phyloP scores from a whole-genome alignment of 1,284 basidiomycete species.

The Cutaneotrichosporon mucoides region DNA sequence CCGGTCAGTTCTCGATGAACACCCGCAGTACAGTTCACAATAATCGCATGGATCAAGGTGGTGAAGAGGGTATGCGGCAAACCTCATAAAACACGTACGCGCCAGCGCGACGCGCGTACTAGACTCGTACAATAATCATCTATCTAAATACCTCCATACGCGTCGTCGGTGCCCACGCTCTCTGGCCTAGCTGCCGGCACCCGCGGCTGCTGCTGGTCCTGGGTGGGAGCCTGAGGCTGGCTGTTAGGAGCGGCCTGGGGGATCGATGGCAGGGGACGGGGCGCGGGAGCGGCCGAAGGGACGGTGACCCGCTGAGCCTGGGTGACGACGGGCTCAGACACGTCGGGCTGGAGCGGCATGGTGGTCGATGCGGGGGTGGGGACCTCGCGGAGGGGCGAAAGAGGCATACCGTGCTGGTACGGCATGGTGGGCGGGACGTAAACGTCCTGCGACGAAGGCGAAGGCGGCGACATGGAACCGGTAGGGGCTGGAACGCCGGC shows the following conservation, averaged over 20 bases:
- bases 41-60: background rate
- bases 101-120: background rate
- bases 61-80: background rate
- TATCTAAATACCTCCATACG: constrained; percentile 43
- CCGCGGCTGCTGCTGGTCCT: background rate
- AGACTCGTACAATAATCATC: background rate
- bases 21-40: background rate
- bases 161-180: constrained; percentile 31
- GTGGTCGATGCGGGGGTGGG: constrained; percentile 24
- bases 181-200: constrained; percentile 25
- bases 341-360: background rate
- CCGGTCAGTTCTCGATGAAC: no score
- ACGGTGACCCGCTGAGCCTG: background rate
- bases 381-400: constrained; percentile 41
- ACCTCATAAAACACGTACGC: background rate
- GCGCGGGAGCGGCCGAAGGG: constrained; percentile 1
- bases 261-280: constrained; percentile 1
- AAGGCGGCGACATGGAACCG: constrained; percentile 10
- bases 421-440: constrained; percentile 27
- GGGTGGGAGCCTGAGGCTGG: constrained; percentile 10
- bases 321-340: background rate
- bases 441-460: constrained; percentile 10
- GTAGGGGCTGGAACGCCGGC: constrained; percentile 28
- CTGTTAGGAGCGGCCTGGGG: background rate
- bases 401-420: constrained; percentile 45